These are phyloP conservation scores for Amaranthus cruentus DNA, from an alignment of 148 eudicot species.

Conservation along the genomic window DNA sequence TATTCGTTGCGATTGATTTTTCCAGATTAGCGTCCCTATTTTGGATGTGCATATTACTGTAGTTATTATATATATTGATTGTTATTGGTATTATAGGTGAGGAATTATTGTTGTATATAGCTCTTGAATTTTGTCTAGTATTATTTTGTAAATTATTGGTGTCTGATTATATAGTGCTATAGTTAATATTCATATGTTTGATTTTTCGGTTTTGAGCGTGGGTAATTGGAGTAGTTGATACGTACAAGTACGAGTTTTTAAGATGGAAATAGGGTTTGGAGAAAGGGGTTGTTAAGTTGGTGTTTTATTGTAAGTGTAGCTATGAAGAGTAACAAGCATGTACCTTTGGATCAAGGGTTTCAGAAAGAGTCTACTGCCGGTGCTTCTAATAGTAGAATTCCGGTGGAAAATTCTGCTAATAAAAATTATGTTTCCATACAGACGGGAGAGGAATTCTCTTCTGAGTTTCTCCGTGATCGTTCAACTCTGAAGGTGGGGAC, in stretches of 20 bases:
- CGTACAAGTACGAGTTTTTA: neutral
- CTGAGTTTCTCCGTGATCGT: slow-evolving; percentile 61
- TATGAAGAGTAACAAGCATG: slow-evolving; percentile 46
- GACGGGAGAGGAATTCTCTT: slow-evolving; percentile 69
- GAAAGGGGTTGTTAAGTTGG: slow-evolving; percentile 15
- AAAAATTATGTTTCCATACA: slow-evolving; percentile 48
- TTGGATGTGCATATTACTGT: neutral
- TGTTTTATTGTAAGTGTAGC: slow-evolving; percentile 16
- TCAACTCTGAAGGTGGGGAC: slow-evolving; percentile 37
- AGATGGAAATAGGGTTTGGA: neutral
- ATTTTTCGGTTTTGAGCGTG: slow-evolving; percentile 8
- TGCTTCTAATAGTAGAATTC: slow-evolving; percentile 29
- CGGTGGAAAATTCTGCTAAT: slow-evolving; percentile 37
- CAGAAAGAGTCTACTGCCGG: slow-evolving; percentile 27
- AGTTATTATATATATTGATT: neutral
- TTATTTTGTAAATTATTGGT: slow-evolving; percentile 8
- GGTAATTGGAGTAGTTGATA: neutral
- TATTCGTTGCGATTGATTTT: neutral
- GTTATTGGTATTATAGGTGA: neutral
- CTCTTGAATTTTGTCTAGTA: slow-evolving; percentile 6
- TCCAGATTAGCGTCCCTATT: no score
- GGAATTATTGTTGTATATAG: slow-evolving; percentile 11
- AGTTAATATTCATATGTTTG: neutral
- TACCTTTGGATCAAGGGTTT: slow-evolving; percentile 36
- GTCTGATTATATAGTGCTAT: neutral